Conservation (phyloP, 176 grass and related monocot species). For the Hsuehochloa calcarea region DNA sequence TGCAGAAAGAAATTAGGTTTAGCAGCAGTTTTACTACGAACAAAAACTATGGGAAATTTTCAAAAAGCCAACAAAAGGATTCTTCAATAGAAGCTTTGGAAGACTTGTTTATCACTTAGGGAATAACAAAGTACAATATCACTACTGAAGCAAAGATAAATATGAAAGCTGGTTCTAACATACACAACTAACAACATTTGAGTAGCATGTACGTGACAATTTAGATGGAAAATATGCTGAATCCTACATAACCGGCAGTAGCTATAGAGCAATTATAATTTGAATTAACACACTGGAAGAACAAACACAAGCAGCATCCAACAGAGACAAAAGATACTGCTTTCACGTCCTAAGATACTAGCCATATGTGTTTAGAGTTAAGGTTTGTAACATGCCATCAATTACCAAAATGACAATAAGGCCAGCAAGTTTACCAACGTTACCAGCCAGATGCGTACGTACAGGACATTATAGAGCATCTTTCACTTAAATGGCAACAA, state of each 20-base stretch:
- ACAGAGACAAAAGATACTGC: neutral
- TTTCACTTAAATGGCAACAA: neutral
- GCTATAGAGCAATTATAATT: neutral
- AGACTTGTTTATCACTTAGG: neutral
- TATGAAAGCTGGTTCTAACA: neutral
- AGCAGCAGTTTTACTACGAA: neutral
- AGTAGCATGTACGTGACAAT: neutral
- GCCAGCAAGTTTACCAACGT: neutral
- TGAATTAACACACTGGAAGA: neutral
- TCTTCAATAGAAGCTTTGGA: neutral
- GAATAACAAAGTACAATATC: neutral
- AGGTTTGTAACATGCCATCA: neutral
- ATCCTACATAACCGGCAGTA: neutral
- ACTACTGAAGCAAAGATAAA: neutral
- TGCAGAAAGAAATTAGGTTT: constrained; percentile 23
- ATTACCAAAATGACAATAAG: neutral
- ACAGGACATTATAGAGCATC: neutral
- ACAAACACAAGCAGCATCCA: neutral
- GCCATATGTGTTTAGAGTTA: no score
- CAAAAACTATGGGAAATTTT: neutral
- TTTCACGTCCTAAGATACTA: neutral
- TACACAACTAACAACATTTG: neutral
- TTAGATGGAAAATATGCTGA: neutral
- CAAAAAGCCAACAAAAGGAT: neutral
- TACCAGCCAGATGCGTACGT: neutral